Base-by-base conservation (phyloP, 2,329 filamentous ascomycete genomes). In the Fusarium sp. region DNA sequence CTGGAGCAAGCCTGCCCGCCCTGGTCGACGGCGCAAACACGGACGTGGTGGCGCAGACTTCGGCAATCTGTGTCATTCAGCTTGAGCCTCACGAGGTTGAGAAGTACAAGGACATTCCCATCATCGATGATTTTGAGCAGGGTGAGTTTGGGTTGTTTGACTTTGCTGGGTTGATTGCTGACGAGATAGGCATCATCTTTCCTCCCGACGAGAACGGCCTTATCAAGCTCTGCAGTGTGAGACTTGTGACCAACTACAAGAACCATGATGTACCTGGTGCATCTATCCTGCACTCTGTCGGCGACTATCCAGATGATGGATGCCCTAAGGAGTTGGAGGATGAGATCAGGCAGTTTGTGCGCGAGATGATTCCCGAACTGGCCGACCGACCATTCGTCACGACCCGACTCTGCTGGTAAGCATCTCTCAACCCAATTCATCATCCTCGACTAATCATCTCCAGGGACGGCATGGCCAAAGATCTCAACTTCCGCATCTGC, bases 1-100 rank as follows among this genome's bases (percentile, higher is more conserved):
- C 91, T 6, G 92, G 92, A 20, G 91, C 92, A 25, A 93, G 91
- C 89, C 91, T 90, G 11, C 85, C 88, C 0, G 86, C 87, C 18
- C 85, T 94, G 45, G 83, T 94, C 64, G 90, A 93, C 1, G 74
- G 74, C 77, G 84, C 93, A 0, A 86, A 88, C 45, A 91, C 90
- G 35, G 87, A 91, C 54, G 89, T 89, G 42, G 86, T 88, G 60
- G 89, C 91, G 1, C 91, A 91, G 0, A 91, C 90, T 2, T 92
- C 93, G 71, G 86, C 87, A 1, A 81, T 94, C 61, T 89, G 87
- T 14, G 93, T 93, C 80, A 86, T 93, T 73, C 84, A 87, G 70
- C 86, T 94, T 68, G 88, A 88, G 1, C 80, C 86, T 18, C 84
- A 86, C 2, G 91, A 94, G 80, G 85, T 91, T 80, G 81, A 82